phyloP scores from a whole-genome alignment of 176 grass and related monocot species.

The Neostapfia colusana region DNA sequence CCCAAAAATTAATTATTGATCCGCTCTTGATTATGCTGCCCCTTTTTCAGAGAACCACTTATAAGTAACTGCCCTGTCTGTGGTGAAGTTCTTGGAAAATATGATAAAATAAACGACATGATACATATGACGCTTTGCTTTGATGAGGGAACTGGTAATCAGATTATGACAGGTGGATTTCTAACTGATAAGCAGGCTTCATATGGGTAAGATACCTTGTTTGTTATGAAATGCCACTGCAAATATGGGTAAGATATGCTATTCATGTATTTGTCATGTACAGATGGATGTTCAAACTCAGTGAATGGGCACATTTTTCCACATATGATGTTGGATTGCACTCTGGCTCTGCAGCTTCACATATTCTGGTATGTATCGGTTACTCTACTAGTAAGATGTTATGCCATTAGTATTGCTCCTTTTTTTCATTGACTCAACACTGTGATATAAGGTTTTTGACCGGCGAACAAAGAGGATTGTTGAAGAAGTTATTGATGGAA shows the following conservation, averaged over 20 bases:
- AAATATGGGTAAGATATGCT: conserved; percentile 14
- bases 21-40: not conserved
- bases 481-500: conserved; percentile 92
- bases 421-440: conserved; percentile 24
- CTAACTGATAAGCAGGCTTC: conserved; percentile 94
- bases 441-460: conserved; percentile 72
- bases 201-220: conserved; percentile 65
- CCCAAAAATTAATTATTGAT: conserved; percentile 28
- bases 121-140: conserved; percentile 99
- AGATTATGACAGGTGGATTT: conserved; percentile 95
- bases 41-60: conserved; percentile 83
- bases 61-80: conserved; percentile 94
- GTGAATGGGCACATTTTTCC: conserved; percentile 87
- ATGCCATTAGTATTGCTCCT: conserved; percentile 1
- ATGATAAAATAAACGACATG: conserved; percentile 94
- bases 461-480: conserved; percentile 83
- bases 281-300: conserved; percentile 99
- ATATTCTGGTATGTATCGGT: conserved; percentile 78
- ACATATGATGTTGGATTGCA: conserved; percentile 90
- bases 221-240: conserved; percentile 25
- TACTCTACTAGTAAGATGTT: conserved; percentile 18
- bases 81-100: conserved; percentile 87
- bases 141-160: conserved; percentile 97
- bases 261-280: conserved; percentile 37
- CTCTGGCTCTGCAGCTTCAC: conserved; percentile 77